Evolutionary conservation across 2,329 filamentous ascomycete genomes (phyloP).

Genomic region (Aspergillus candidus): DNA sequence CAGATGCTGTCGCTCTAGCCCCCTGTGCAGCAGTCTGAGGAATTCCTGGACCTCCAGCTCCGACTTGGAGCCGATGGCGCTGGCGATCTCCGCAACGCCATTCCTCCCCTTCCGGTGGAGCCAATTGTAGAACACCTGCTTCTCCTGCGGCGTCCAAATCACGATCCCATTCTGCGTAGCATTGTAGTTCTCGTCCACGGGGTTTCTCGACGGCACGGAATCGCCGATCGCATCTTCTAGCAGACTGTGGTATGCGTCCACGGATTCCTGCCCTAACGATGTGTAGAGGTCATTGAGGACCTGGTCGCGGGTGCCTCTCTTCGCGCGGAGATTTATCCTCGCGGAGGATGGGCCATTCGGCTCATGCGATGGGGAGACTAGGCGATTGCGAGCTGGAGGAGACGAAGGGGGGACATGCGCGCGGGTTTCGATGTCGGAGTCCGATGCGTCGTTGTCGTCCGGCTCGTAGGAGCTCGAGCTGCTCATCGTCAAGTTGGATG

Average conservation of each 20-base stretch:
- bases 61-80: constrained; percentile 63
- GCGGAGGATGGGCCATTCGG: too few species aligned
- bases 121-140: constrained; percentile 61
- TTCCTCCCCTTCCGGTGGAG: constrained; percentile 59
- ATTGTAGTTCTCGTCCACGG: constrained; percentile 21
- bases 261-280: constrained; percentile 39
- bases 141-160: constrained; percentile 66
- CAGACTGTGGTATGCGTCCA: constrained; percentile 45
- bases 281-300: constrained; percentile 10
- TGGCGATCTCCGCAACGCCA: constrained; percentile 57
- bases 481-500: constrained; percentile 48
- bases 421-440: constrained; percentile 11
- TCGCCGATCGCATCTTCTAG: constrained; percentile 53
- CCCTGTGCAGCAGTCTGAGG: constrained; percentile 55
- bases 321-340: background rate
- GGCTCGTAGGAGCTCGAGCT: constrained; percentile 28
- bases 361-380: constrained; percentile 1
- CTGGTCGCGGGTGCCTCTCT: constrained; percentile 7
- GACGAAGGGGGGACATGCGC: constrained; percentile 9
- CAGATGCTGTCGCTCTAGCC: constrained; percentile 37
- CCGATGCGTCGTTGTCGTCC: constrained; percentile 24
- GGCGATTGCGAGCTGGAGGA: constrained; percentile 3
- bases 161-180: constrained; percentile 62
- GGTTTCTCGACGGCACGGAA: constrained; percentile 5
- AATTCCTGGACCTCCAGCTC: constrained; percentile 68